Percentiles rank a stretch among this genome's conserved stretches.
Evolutionary conservation across 768 basidiomycete genomes (phyloP).

Genomic region (Trametes punicea): DNA sequence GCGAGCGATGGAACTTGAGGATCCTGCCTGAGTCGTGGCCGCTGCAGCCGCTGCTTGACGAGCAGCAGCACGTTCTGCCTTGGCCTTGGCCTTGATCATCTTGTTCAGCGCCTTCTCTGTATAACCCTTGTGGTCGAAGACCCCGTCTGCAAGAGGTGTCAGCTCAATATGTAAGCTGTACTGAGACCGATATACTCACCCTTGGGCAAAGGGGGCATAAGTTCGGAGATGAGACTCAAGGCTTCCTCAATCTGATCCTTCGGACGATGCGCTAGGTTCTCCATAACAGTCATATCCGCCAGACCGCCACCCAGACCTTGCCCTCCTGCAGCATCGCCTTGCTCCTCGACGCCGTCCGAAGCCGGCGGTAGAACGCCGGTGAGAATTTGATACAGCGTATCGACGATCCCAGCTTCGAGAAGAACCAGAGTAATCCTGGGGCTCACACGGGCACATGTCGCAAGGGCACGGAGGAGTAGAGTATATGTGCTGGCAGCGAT

Average conservation of each 20-base stretch:
- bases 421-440: conserved; percentile 83
- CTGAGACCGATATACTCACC: conserved; percentile 42
- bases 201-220: conserved; percentile 91
- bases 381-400: conserved; percentile 90
- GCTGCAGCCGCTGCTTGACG: conserved; percentile 43
- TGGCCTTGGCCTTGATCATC: conserved; percentile 78
- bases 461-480: conserved; percentile 78
- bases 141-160: conserved; percentile 60
- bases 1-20: neutral
- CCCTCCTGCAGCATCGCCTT: conserved; percentile 56
- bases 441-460: conserved; percentile 84
- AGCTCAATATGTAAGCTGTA: neutral
- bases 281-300: conserved; percentile 97
- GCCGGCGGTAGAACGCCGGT: conserved; percentile 87
- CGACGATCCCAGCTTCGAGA: conserved; percentile 89
- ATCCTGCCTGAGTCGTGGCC: conserved; percentile 27
- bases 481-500: conserved; percentile 89
- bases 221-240: conserved; percentile 81
- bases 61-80: conserved; percentile 73
- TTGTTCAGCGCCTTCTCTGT: conserved; percentile 80
- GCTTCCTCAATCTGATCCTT: conserved; percentile 98
- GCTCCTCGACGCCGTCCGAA: conserved; percentile 49
- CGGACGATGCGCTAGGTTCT: conserved; percentile 92
- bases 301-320: conserved; percentile 86
- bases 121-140: conserved; percentile 89